Evolutionary conservation across 2,329 filamentous ascomycete genomes (phyloP).

Genomic region (Beauveria scarabaeidicola): DNA sequence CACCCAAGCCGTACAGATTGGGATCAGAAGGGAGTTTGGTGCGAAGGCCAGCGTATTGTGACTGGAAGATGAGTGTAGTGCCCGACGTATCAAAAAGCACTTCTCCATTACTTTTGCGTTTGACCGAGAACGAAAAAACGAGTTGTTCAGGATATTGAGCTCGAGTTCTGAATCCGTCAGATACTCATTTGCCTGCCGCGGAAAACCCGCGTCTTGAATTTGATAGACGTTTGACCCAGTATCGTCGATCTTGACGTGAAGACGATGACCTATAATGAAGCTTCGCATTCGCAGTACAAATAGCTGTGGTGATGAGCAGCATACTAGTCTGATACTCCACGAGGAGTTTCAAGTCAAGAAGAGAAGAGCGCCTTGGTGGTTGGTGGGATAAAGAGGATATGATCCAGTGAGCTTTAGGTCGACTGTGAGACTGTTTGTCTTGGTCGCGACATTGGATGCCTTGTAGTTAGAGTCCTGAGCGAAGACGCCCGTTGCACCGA

Average conservation of each 20-base stretch:
- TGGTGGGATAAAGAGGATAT: not conserved
- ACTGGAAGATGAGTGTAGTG: slow-evolving; percentile 62
- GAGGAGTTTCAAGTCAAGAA: not conserved
- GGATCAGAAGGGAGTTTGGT: slow-evolving; percentile 61
- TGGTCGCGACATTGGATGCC: not conserved
- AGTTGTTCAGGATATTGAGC: slow-evolving; percentile 27
- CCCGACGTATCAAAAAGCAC: slow-evolving; percentile 64
- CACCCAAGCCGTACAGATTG: slow-evolving; percentile 70
- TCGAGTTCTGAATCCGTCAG: slow-evolving; percentile 33
- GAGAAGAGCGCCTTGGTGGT: not conserved
- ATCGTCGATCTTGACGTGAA: slow-evolving; percentile 70
- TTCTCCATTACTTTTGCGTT: slow-evolving; percentile 29
- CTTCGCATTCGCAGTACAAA: not conserved
- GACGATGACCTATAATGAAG: slow-evolving; percentile 44
- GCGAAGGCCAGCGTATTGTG: slow-evolving; percentile 65
- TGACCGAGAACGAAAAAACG: slow-evolving; percentile 57
- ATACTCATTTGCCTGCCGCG: slow-evolving; percentile 32
- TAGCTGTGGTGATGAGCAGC: not conserved
- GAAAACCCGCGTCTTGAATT: slow-evolving; percentile 60
- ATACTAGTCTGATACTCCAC: not conserved
- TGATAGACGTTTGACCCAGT: slow-evolving; percentile 63
- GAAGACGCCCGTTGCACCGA: not conserved
- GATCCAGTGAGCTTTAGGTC: not conserved
- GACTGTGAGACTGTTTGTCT: not conserved
- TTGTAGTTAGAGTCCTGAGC: not conserved